phyloP scores from a whole-genome alignment of 331 rosid species.

The Stylosanthes scabra region DNA sequence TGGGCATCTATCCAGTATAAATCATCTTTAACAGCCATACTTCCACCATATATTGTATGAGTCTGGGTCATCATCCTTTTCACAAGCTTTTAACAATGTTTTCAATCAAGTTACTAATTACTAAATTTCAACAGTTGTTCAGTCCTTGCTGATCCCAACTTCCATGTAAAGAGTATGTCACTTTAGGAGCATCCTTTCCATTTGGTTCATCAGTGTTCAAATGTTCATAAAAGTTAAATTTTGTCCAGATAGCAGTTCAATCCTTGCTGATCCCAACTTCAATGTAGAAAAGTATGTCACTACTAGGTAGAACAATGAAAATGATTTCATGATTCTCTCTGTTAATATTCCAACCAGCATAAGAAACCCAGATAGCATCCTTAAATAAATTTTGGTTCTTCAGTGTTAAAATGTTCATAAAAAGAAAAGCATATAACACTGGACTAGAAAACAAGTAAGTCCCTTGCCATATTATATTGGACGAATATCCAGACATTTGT shows the following conservation, averaged over 20 bases:
- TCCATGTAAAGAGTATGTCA: too few relatives aligned
- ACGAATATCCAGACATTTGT: too few relatives aligned
- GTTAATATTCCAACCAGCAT: not conserved
- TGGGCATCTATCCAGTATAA: slow-evolving; percentile 12
- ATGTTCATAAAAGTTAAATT: not conserved
- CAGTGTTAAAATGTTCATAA: not conserved
- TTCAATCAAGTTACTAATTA: not conserved
- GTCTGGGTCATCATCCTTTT: slow-evolving; percentile 5
- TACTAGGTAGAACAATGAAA: slow-evolving; percentile 11
- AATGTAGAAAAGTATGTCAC: not conserved
- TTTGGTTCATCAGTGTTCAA: not conserved
- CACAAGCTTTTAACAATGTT: slow-evolving; percentile 12
- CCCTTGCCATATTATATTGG: too few relatives aligned
- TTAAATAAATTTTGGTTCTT: not conserved
- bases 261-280: slow-evolving; percentile 1
- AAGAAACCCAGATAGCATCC: not conserved
- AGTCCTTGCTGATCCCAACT: not conserved
- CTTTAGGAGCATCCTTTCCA: too few relatives aligned
- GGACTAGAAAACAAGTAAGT: not conserved
- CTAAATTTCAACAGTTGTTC: not conserved
- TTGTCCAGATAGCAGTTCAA: not conserved
- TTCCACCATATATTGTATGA: slow-evolving; percentile 4
- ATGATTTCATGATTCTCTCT: slow-evolving; percentile 1
- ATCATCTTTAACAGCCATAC: slow-evolving; percentile 10
- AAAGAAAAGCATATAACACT: slow-evolving; percentile 9